A percentile compares a stretch with the other conserved stretches of the same genome.
phyloP scores from a whole-genome alignment of 2,329 filamentous ascomycete genomes.

The Botrytis tulipae region DNA sequence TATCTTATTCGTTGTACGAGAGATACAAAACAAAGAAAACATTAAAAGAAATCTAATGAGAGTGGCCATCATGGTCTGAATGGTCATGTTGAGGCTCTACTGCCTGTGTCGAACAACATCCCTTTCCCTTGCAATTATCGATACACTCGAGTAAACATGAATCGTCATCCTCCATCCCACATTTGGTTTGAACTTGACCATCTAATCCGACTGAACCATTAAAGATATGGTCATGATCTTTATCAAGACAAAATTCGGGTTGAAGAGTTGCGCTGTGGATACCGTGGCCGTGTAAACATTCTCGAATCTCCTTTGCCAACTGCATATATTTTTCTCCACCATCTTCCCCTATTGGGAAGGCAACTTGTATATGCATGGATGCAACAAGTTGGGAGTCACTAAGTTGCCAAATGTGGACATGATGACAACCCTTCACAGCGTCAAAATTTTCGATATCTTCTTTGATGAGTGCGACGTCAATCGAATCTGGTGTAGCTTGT shows the following conservation, averaged over 20 bases:
- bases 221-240: slow-evolving; percentile 35
- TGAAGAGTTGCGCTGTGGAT: slow-evolving; percentile 98
- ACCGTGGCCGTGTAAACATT: slow-evolving; percentile 90
- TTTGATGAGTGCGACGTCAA: slow-evolving; percentile 85
- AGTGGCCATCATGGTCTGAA: slow-evolving; percentile 36
- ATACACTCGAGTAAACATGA: slow-evolving; percentile 39
- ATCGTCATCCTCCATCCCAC: slow-evolving; percentile 33
- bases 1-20: no score
- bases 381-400: slow-evolving; percentile 93
- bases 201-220: slow-evolving; percentile 31
- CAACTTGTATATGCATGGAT: slow-evolving; percentile 88
- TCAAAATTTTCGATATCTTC: slow-evolving; percentile 84
- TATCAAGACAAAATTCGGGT: slow-evolving; percentile 73
- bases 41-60: slow-evolving; percentile 27
- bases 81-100: slow-evolving; percentile 32
- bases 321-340: slow-evolving; percentile 84
- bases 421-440: slow-evolving; percentile 87
- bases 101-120: slow-evolving; percentile 35
- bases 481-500: slow-evolving; percentile 87
- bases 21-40: not conserved
- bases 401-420: slow-evolving; percentile 96
- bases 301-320: slow-evolving; percentile 75
- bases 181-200: slow-evolving; percentile 31
- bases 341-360: slow-evolving; percentile 82
- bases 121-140: slow-evolving; percentile 39